Conservation (phyloP, 2,329 filamentous ascomycete genomes). For the Paecilomyces sp. region DNA sequence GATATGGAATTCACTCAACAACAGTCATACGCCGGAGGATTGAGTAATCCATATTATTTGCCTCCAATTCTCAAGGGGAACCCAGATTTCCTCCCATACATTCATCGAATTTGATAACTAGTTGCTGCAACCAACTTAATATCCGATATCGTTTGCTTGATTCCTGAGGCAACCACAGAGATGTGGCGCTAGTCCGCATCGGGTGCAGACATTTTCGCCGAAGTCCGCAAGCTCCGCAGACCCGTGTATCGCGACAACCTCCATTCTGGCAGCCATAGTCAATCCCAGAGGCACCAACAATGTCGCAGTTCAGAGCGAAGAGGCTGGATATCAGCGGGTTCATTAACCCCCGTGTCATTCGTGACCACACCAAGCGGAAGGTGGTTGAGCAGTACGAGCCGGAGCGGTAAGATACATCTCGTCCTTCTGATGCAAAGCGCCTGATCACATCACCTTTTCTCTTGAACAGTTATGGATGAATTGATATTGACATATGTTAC, state of each 20-base stretch:
- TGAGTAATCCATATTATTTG: background rate
- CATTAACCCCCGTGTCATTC: constrained; percentile 77
- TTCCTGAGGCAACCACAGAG: background rate
- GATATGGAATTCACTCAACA: background rate
- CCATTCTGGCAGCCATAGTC: constrained; percentile 4
- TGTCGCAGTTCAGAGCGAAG: constrained; percentile 84
- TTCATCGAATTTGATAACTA: background rate
- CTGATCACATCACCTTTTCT: background rate
- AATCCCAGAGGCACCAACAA: constrained; percentile 35
- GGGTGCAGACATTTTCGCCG: constrained; percentile 13
- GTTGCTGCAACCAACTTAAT: background rate
- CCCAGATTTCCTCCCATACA: background rate
- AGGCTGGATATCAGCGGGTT: constrained; percentile 85
- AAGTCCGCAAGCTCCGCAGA: constrained; percentile 13
- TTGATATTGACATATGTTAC: background rate
- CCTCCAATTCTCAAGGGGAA: background rate
- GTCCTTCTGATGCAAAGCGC: background rate
- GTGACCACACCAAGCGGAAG: constrained; percentile 95
- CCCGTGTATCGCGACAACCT: constrained; percentile 8
- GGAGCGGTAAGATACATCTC: constrained; percentile 58
- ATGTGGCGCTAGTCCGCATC: constrained; percentile 17
- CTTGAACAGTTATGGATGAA: background rate
- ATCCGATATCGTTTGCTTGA: background rate
- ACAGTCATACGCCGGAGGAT: background rate
- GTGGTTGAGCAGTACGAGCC: constrained; percentile 81